Base-by-base conservation (phyloP, 331 rosid genomes). In the Prunus yedoensis region DNA sequence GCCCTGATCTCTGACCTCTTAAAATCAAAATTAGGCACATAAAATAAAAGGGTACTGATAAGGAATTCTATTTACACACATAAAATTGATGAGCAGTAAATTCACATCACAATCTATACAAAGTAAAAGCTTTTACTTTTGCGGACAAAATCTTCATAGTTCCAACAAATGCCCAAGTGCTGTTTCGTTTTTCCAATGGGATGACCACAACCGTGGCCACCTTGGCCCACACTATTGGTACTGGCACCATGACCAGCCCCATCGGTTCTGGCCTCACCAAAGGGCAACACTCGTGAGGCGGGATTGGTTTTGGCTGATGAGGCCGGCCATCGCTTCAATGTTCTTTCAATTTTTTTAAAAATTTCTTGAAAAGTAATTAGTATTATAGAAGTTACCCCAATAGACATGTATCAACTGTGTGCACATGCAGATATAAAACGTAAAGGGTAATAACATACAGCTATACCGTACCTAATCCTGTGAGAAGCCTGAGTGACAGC, bases 401-500 rank as follows among this genome's bases (percentile, higher is more conserved):
- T 59, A 59, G 38, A 25, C 10, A 59, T 59, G 5, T 49, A 15
- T 11, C 43, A 53, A 8, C 27, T 9, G 21, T 17, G 49, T 53
- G 60, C 47, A 43, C 1, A 47, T 61, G 49, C 14, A 46, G 25
- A 18, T 35, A 23, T 25, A 74, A 52, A 5, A 78, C 68, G 30
- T 20, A 46, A 71, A 68, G 52, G 50, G 17, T 47, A 25, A 75
- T 50, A 61, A 78, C 57, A 71, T 75, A 70, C 65, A 73, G 62
- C 73, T 67, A 57, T 20, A 56, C 32, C 30, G 23, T 89, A 92
- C 99, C 99, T 87, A 89, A 38, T 84, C 88, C 79, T 47, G 82
- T 78, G 78, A 90, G 92, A 59, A 88, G 84, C 86, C 87, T 88
- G 83, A 90, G 69, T 15, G 82, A 86, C 84, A 86, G 90, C 72